phyloP scores from a whole-genome alignment of 1,284 basidiomycete genomes.

The Fistulina hepatica region DNA sequence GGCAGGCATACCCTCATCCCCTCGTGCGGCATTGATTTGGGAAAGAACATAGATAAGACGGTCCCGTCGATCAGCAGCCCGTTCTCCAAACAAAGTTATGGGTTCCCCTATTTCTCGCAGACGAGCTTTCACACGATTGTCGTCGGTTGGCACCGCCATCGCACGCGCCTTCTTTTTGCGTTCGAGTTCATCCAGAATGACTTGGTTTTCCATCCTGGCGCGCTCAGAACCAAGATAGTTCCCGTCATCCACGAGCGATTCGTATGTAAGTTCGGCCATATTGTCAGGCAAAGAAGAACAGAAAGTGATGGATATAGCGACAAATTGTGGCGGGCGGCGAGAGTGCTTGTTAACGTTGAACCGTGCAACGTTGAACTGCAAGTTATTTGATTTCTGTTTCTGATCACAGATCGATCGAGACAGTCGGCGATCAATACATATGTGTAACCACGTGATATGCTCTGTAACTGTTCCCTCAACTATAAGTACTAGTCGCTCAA shows the following conservation, averaged over 20 bases:
- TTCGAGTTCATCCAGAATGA: slow-evolving; percentile 85
- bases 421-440: too few relatives aligned
- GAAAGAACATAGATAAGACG: slow-evolving; percentile 88
- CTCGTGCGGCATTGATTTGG: slow-evolving; percentile 74
- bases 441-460: too few relatives aligned
- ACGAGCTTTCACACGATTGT: slow-evolving; percentile 80
- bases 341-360: too few relatives aligned
- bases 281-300: too few relatives aligned
- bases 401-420: too few relatives aligned
- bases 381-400: too few relatives aligned
- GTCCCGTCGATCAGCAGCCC: slow-evolving; percentile 82
- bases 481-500: too few relatives aligned
- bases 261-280: slow-evolving; percentile 20
- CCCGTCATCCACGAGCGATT: slow-evolving; percentile 65
- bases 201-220: slow-evolving; percentile 66
- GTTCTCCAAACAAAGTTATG: slow-evolving; percentile 94
- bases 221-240: slow-evolving; percentile 62
- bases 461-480: too few relatives aligned
- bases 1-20: slow-evolving; percentile 60
- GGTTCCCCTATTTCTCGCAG: slow-evolving; percentile 92
- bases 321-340: too few relatives aligned
- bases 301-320: too few relatives aligned
- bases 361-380: too few relatives aligned
- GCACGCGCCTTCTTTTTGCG: slow-evolving; percentile 89
- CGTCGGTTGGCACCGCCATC: slow-evolving; percentile 95